Base-by-base conservation (phyloP, 805 yeast species). In the Candida boleticola region DNA sequence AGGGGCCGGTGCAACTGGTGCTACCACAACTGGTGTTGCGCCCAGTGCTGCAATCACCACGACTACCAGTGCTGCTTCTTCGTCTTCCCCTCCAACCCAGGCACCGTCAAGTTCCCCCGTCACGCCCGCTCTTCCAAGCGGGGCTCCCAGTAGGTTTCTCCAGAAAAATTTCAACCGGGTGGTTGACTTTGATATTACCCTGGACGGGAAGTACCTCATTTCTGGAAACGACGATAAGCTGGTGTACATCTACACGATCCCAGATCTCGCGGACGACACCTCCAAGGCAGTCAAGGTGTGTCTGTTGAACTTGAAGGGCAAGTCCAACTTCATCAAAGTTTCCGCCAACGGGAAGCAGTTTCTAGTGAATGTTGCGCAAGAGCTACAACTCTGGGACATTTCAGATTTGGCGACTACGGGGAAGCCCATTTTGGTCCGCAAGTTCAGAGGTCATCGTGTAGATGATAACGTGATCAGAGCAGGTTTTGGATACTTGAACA, bases 311-410 rank as follows among this genome's bases (percentile, higher is more conserved):
- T 61, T 87, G 4, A 77, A 76, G 20, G 80, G 80, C 25, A 72
- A 77, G 42, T 68, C 85, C 49, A 84, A 92, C 0, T 80, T 88
- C 3, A 75, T 89, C 27, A 65, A 82, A 0, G 64, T 80, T 1
- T 80, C 89, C 0, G 57, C 60, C 2, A 61, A 61, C 37, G 85
- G 84, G 21, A 73, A 81, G 26, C 69, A 69, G 32, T 65, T 77
- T 45, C 61, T 89, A 32, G 69, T 88, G 19, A 86, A 82, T 51
- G 76, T 82, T 16, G 79, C 80, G 13, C 89, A 85, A 53, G 93
- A 85, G 55, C 60, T 89, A 6, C 93, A 87, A 52, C 64, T 89
- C 3, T 88, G 96, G 95, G 87, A 88, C 49, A 77, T 85, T 46
- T 60, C 67, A 2, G 45, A 48, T 11, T 33, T 62, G 4, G n/a